phyloP scores from a whole-genome alignment of 257 asterid genomes.

The Agastache rugosa region DNA sequence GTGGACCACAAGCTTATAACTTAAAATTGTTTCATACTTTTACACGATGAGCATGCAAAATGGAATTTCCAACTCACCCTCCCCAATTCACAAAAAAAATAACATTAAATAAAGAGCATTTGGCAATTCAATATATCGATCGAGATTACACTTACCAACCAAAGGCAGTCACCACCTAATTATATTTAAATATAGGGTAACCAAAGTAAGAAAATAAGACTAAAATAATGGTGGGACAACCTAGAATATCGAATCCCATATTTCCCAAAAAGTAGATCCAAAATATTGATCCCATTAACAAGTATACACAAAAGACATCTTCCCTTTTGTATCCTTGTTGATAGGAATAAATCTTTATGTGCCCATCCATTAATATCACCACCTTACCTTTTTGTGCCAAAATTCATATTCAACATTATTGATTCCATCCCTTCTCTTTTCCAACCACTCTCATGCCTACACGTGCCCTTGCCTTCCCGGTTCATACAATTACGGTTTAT shows the following conservation, averaged over 20 bases:
- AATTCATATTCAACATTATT: constrained; percentile 17
- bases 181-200: neutral
- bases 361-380: constrained; percentile 30
- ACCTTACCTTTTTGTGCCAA: constrained; percentile 12
- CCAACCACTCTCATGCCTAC: constrained; percentile 1
- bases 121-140: neutral
- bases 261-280: constrained; percentile 35
- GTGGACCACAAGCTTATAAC: no score
- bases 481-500: neutral
- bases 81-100: neutral
- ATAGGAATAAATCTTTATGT: constrained; percentile 28
- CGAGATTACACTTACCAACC: neutral
- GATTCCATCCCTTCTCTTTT: neutral
- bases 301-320: constrained; percentile 24
- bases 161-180: neutral
- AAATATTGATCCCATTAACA: constrained; percentile 25
- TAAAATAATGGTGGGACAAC: constrained; percentile 37
- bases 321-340: constrained; percentile 34
- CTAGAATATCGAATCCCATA: constrained; percentile 34
- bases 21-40: no score
- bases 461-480: neutral
- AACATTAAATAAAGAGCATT: neutral
- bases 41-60: neutral
- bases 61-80: neutral
- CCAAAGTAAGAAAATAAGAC: neutral